Evolutionary conservation across 495 filamentous ascomycete genomes (phyloP), one percentile per base, ranked within the genome.

Genomic region (Aspergillus panamensis): DNA sequence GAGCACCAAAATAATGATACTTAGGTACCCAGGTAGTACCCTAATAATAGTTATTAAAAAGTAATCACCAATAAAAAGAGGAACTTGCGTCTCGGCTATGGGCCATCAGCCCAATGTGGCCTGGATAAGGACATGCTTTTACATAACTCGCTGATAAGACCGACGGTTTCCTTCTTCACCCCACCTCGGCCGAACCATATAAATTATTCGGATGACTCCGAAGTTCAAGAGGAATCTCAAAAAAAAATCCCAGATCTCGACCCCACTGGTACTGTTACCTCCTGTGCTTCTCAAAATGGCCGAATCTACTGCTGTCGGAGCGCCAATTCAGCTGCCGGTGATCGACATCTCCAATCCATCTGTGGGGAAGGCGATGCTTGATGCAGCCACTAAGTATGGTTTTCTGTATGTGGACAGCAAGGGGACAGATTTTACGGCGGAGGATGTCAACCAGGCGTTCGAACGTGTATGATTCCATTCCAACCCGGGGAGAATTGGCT

Each of bases 331-430:
- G 19, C 89, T 96, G 29, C 90, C 92, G 10, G 75, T 96, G 61
- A 88, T 97, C 62, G 86, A 96, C 66, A 84, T 97, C 65, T 85
- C 73, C 45, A 65, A 75, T 21, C 69, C 72, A 82, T 62, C 62
- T 61, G 82, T 85, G 54, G 89, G 90, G 49, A 81, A 82, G 58
- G 74, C 86, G 42, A 80, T 97, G 33, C 84, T 97, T 30, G 81
- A 90, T 56, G 94, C 92, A 1, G 90, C 90, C 8, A 79, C 86
- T 33, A 82, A 85, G 25, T 85, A 90, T 69, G 93, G 93, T 48
- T 97, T 97, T 66, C 80, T 97, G 31, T 97, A 94, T 72, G 84
- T 97, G 65, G 88, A 84, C 57, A 86, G 84, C 64, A 81, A 81
- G 14, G 82, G 83, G 32, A 76, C 70, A 6, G 85, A 88, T 49